These are phyloP conservation scores for Cyclotella baltica DNA, from an alignment of 108 stramenopile species.

Conservation along the genomic window DNA sequence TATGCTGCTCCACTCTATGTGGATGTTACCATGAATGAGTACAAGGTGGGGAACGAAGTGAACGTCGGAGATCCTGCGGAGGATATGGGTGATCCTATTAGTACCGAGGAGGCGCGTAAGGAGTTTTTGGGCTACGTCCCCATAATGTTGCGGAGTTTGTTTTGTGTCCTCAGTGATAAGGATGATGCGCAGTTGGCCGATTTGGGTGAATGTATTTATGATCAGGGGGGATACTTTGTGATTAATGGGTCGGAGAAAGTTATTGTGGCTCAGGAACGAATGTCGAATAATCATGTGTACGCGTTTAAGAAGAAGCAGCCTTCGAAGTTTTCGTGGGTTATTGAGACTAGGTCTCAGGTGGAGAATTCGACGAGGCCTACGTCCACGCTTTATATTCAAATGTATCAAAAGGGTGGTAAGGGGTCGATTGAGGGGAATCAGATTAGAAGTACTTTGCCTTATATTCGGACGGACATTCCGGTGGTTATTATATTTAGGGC, in stretches of 20 bases:
- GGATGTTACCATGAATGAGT: slow-evolving; percentile 88
- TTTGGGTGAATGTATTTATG: slow-evolving; percentile 98
- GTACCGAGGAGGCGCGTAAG: slow-evolving; percentile 83
- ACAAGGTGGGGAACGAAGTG: slow-evolving; percentile 72
- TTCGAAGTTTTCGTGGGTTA: slow-evolving; percentile 95
- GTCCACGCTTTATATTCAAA: slow-evolving; percentile 94
- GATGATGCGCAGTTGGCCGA: slow-evolving; percentile 95
- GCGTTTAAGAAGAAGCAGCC: slow-evolving; percentile 98
- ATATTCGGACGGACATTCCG: slow-evolving; percentile 98
- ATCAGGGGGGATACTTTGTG: slow-evolving; percentile 99
- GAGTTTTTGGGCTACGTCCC: slow-evolving; percentile 97
- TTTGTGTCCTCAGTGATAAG: slow-evolving; percentile 95
- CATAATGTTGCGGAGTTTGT: slow-evolving; percentile 95
- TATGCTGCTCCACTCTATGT: slow-evolving; percentile 97
- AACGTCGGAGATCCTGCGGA: slow-evolving; percentile 84
- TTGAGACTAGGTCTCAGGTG: slow-evolving; percentile 94
- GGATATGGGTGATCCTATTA: slow-evolving; percentile 79
- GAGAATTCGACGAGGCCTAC: slow-evolving; percentile 94
- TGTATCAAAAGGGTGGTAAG: slow-evolving; percentile 96
- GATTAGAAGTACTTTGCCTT: slow-evolving; percentile 94
- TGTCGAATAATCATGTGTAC: slow-evolving; percentile 99
- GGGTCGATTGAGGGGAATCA: slow-evolving; percentile 94
- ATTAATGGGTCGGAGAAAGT: slow-evolving; percentile 99
- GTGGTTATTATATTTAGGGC: slow-evolving; percentile 98
- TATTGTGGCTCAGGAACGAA: slow-evolving; percentile 98